Evolutionary conservation across 2,329 filamentous ascomycete genomes (phyloP).

Genomic region (Sclerotinia sclerotiorum): DNA sequence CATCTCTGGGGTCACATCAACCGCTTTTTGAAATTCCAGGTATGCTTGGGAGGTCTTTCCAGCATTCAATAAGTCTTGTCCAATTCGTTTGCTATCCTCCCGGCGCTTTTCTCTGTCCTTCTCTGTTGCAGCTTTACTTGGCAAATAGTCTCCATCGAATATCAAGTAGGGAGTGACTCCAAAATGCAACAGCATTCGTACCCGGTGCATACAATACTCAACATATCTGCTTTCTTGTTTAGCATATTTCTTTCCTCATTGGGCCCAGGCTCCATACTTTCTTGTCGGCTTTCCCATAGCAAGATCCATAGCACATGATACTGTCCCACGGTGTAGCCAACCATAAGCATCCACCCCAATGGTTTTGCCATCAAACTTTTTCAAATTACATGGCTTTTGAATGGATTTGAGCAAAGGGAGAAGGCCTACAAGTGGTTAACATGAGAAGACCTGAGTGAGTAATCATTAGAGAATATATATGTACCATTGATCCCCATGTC

Average conservation of each 20-base stretch:
- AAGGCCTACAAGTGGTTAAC: constrained; percentile 58
- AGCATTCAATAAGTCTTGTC: constrained; percentile 75
- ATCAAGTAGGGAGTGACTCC: constrained; percentile 92
- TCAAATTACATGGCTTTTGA: constrained; percentile 82
- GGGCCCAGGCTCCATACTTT: constrained; percentile 58
- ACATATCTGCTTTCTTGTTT: constrained; percentile 64
- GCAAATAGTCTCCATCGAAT: constrained; percentile 93
- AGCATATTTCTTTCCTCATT: constrained; percentile 2
- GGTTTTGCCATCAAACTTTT: constrained; percentile 82
- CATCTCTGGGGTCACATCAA: constrained; percentile 97
- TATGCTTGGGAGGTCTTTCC: constrained; percentile 80
- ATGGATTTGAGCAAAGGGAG: constrained; percentile 94
- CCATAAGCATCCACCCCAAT: constrained; percentile 97
- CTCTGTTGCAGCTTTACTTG: constrained; percentile 89
- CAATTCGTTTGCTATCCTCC: constrained; percentile 72
- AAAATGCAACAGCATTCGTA: constrained; percentile 91
- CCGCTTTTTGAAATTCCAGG: constrained; percentile 86
- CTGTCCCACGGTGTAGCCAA: constrained; percentile 93
- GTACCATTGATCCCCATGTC: constrained; percentile 33
- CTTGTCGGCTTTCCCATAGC: constrained; percentile 84
- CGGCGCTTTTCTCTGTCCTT: constrained; percentile 71
- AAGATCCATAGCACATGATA: constrained; percentile 86
- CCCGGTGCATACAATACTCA: constrained; percentile 84
- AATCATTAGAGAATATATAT: not conserved
- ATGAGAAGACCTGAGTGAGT: constrained; percentile 25